phyloP scores from a whole-genome alignment of 441 rosid species.

The Pelargonium citronellum region DNA sequence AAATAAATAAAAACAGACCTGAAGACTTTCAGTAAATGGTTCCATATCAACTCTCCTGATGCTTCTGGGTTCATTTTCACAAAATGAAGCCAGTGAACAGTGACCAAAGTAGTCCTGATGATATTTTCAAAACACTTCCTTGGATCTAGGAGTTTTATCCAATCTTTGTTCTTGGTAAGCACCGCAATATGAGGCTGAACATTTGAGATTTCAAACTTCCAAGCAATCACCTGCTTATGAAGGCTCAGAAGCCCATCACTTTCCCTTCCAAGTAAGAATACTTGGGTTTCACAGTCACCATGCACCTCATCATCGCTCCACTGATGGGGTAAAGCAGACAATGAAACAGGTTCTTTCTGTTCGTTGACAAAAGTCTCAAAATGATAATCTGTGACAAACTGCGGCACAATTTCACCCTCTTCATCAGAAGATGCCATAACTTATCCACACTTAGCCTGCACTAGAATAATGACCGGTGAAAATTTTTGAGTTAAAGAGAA shows the following conservation, averaged over 20 bases:
- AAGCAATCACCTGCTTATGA: conserved; percentile 24
- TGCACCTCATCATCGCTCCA: conserved; percentile 25
- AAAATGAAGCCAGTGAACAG: conserved; percentile 35
- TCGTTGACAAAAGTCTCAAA: conserved; percentile 24
- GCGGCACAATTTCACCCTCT: conserved; percentile 31
- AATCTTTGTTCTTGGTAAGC: conserved; percentile 25
- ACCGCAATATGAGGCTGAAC: conserved; percentile 27
- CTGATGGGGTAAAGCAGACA: conserved; percentile 29
- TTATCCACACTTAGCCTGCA: conserved; percentile 8
- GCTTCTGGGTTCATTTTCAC: conserved; percentile 24
- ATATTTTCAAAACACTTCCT: conserved; percentile 27
- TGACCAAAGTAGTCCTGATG: conserved; percentile 28
- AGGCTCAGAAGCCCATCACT: conserved; percentile 27
- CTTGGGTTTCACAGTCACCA: background rate
- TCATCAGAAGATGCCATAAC: conserved; percentile 35
- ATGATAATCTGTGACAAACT: conserved; percentile 26
- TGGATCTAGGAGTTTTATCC: conserved; percentile 30
- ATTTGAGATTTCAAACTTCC: conserved; percentile 30
- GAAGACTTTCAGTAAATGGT: conserved; percentile 25
- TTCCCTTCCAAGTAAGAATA: conserved; percentile 24
- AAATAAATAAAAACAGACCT: conserved; percentile 13
- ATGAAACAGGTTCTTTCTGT: conserved; percentile 26
- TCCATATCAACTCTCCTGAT: conserved; percentile 24
- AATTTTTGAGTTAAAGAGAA: background rate
- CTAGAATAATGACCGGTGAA: background rate